These are phyloP conservation scores for Adansonia grandidieri DNA, from an alignment of 441 rosid genomes.

Conservation along the genomic window DNA sequence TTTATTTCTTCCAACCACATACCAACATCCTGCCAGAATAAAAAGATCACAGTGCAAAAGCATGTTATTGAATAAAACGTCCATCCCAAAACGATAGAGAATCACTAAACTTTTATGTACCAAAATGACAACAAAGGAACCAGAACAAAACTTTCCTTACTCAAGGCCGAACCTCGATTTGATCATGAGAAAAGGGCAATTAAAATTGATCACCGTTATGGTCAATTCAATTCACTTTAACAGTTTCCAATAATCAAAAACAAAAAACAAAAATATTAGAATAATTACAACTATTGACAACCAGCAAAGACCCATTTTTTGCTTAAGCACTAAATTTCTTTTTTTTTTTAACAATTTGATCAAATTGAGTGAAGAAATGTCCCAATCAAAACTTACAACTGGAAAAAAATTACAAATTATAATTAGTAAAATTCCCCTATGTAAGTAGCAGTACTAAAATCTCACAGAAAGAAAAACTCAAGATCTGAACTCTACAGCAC, in stretches of 20 bases:
- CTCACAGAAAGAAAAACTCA: conserved; percentile 14
- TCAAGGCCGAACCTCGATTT: background rate
- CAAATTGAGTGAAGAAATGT: background rate
- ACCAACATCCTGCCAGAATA: conserved; percentile 78
- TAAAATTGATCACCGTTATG: background rate
- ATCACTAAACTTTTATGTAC: too few species aligned
- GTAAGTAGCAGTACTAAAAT: conserved; percentile 1
- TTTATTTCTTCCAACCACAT: conserved; percentile 95
- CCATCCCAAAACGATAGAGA: background rate
- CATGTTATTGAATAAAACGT: conserved; percentile 23
- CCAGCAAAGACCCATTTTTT: background rate
- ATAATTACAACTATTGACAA: background rate
- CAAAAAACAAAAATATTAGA: background rate
- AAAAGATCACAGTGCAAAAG: conserved; percentile 10
- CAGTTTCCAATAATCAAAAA: background rate
- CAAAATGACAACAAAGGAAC: background rate
- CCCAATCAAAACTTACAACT: background rate
- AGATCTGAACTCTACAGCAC: background rate
- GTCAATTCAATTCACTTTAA: background rate
- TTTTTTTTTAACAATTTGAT: background rate
- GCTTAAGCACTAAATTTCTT: background rate
- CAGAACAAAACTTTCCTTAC: background rate
- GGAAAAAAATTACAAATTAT: background rate
- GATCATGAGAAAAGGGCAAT: background rate
- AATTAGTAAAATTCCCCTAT: background rate